These are phyloP conservation scores for Pichia nakasei DNA, from an alignment of 805 yeast genomes.

Conservation along the genomic window DNA sequence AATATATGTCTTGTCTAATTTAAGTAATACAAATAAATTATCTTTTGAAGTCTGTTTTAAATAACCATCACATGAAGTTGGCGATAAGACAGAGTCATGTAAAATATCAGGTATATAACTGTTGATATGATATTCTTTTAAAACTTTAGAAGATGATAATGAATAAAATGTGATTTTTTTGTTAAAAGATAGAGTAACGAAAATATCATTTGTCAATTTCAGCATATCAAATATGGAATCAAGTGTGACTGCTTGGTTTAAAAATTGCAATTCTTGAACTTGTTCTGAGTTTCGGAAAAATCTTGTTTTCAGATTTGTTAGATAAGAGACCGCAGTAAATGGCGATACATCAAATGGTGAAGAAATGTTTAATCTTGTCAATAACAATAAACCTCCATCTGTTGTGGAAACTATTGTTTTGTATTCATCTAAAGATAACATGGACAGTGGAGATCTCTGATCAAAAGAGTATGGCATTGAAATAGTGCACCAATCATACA, in stretches of 20 bases:
- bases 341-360: slow-evolving; percentile 19
- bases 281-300: slow-evolving; percentile 13
- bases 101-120: slow-evolving; percentile 16
- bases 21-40: slow-evolving; percentile 20
- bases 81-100: slow-evolving; percentile 15
- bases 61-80: slow-evolving; percentile 14
- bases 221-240: slow-evolving; percentile 18
- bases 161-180: slow-evolving; percentile 56
- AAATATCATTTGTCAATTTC: slow-evolving; percentile 6
- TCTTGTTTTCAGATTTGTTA: slow-evolving; percentile 24
- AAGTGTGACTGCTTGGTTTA: background rate
- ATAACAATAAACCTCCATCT: slow-evolving; percentile 71
- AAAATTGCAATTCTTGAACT: background rate
- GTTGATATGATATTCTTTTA: slow-evolving; percentile 17
- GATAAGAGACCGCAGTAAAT: slow-evolving; percentile 48
- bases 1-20: slow-evolving; percentile 15
- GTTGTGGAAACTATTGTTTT: slow-evolving; percentile 50
- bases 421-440: slow-evolving; percentile 36
- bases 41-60: slow-evolving; percentile 10
- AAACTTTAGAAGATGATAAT: slow-evolving; percentile 25
- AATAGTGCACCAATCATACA: slow-evolving; percentile 55
- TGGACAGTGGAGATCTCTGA: slow-evolving; percentile 44
- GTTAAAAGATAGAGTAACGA: slow-evolving; percentile 43
- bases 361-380: slow-evolving; percentile 27
- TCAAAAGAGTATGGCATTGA: slow-evolving; percentile 61